These are phyloP conservation scores for Arabidopsis suecica DNA, from an alignment of 345 rosid genomes.

Conservation along the genomic window DNA sequence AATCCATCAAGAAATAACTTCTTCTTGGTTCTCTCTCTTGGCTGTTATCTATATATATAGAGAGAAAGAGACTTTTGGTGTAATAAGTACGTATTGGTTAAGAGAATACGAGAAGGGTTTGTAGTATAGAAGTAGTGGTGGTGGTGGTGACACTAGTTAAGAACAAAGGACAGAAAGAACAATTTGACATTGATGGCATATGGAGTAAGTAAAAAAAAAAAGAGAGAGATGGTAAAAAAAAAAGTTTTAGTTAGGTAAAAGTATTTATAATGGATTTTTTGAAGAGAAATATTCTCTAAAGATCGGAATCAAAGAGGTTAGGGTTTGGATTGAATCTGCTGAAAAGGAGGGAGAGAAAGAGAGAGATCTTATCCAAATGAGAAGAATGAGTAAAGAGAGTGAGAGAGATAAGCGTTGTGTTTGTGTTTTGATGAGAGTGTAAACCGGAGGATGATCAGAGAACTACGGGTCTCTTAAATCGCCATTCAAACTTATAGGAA, in stretches of 20 bases:
- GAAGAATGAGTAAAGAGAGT: conserved; percentile 48
- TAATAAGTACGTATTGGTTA: conserved; percentile 31
- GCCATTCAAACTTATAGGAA: conserved; percentile 43
- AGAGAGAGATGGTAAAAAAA: conserved; percentile 19
- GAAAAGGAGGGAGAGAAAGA: conserved; percentile 40
- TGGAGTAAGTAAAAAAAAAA: conserved; percentile 10
- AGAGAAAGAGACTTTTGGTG: conserved; percentile 19
- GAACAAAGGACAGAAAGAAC: conserved; percentile 34
- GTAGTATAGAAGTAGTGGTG: conserved; percentile 27
- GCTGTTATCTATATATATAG: conserved; percentile 25
- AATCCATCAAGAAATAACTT: conserved; percentile 53
- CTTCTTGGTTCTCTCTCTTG: conserved; percentile 6
- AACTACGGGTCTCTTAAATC: conserved; percentile 56
- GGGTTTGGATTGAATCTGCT: conserved; percentile 43
- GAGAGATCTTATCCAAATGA: conserved; percentile 60
- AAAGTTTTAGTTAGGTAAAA: not conserved
- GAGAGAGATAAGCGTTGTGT: conserved; percentile 44
- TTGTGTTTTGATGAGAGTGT: conserved; percentile 48
- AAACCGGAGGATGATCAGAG: conserved; percentile 57
- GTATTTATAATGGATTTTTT: conserved; percentile 21
- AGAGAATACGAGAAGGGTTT: conserved; percentile 39
- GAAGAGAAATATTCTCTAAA: conserved; percentile 17
- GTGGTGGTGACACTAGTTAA: conserved; percentile 37
- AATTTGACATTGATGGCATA: conserved; percentile 38
- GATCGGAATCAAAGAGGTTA: conserved; percentile 42